phyloP scores from a whole-genome alignment of 768 basidiomycete genomes.

The Rhizopogon vulgaris region DNA sequence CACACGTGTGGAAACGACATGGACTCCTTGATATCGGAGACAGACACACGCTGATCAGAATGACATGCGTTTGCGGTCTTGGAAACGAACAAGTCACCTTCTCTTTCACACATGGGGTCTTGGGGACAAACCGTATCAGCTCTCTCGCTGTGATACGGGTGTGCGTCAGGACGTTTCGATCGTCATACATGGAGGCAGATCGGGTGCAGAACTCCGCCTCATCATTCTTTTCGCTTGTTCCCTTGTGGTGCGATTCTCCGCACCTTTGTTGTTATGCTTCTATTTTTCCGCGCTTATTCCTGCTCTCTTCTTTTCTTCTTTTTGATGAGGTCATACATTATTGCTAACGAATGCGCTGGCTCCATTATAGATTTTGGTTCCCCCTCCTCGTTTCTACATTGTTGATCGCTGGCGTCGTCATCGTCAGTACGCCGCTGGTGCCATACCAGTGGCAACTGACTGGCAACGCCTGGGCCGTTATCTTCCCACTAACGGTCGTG shows the following conservation, averaged over 20 bases:
- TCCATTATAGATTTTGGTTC: conserved; percentile 26
- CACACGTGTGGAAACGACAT: not conserved
- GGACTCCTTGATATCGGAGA: not conserved
- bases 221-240: not conserved
- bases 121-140: no score
- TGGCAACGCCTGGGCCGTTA: conserved; percentile 62
- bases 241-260: not conserved
- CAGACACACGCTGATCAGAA: not conserved
- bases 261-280: not conserved
- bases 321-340: conserved; percentile 4
- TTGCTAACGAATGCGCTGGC: conserved; percentile 10
- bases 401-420: conserved; percentile 48
- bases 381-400: conserved; percentile 47
- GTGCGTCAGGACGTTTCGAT: not conserved
- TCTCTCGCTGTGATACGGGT: no score
- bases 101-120: not conserved
- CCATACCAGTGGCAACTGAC: conserved; percentile 62
- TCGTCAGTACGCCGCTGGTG: conserved; percentile 48
- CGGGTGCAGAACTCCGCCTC: not conserved
- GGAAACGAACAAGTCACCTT: not conserved
- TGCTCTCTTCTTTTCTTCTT: not conserved
- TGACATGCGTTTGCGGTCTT: not conserved
- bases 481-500: conserved; percentile 69
- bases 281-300: not conserved
- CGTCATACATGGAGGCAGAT: not conserved